phyloP scores from a whole-genome alignment of 208 protist species.

The Trypanosomatidae sp. region DNA sequence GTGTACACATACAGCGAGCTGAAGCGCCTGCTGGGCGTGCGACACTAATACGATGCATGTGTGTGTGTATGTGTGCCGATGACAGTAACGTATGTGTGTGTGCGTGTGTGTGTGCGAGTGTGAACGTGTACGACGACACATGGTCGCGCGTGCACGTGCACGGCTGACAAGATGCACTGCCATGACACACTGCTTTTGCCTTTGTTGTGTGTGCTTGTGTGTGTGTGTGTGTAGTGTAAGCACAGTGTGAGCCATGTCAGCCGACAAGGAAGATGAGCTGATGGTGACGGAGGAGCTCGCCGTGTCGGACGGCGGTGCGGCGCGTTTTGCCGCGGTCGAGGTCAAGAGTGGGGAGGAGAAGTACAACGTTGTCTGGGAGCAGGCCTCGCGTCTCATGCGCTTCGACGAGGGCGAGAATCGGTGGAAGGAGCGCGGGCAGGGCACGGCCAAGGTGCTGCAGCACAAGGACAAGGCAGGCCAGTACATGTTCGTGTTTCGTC shows the following conservation, averaged over 20 bases:
- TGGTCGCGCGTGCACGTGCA: no score
- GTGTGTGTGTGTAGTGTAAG: no score
- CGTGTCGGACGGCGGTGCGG: constrained; percentile 74
- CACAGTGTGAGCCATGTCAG: constrained; percentile 8
- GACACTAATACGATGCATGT: not conserved
- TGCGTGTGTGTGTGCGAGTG: no score
- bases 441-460: constrained; percentile 61
- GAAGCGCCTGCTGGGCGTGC: constrained; percentile 17
- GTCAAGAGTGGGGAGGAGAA: constrained; percentile 81
- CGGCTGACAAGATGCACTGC: no score
- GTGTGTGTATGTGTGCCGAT: no score
- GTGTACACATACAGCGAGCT: constrained; percentile 29
- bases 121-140: no score
- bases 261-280: constrained; percentile 62
- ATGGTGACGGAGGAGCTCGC: constrained; percentile 84
- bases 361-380: constrained; percentile 58
- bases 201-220: no score
- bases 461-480: constrained; percentile 42
- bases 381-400: constrained; percentile 65
- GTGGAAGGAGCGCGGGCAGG: constrained; percentile 88
- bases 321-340: constrained; percentile 66
- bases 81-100: no score
- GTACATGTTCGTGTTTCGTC: constrained; percentile 83
- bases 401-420: constrained; percentile 89
- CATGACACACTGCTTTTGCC: no score